Evolutionary conservation across 129 eudicot genomes (phyloP).

Genomic region (Pittosporum tobira): DNA sequence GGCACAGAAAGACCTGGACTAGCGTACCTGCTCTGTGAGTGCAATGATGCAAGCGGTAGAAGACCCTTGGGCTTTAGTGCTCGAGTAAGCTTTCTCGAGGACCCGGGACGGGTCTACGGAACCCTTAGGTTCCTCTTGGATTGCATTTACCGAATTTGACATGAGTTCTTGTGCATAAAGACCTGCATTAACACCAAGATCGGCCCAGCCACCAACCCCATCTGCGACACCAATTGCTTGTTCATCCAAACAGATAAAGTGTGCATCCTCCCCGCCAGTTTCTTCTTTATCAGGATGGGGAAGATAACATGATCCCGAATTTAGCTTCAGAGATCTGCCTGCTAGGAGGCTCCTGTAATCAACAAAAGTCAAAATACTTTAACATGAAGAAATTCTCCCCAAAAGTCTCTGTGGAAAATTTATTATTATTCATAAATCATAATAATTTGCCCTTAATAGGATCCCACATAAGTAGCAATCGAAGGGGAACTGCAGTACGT

Average conservation of each 20-base stretch:
- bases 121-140: constrained; percentile 82
- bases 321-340: constrained; percentile 49
- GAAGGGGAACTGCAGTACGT: too few relatives aligned
- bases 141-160: constrained; percentile 72
- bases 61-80: constrained; percentile 77
- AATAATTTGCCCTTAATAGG: background rate
- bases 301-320: constrained; percentile 82
- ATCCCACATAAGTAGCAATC: too few relatives aligned
- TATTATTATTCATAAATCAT: too few relatives aligned
- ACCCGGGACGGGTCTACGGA: constrained; percentile 85
- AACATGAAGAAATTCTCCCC: background rate
- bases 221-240: constrained; percentile 96
- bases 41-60: constrained; percentile 93
- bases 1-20: background rate
- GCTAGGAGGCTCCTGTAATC: constrained; percentile 34
- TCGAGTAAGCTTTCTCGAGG: constrained; percentile 78
- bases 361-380: constrained; percentile 3
- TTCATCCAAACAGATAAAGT: constrained; percentile 63
- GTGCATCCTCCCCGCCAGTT: constrained; percentile 97
- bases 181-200: constrained; percentile 79
- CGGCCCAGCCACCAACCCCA: constrained; percentile 99
- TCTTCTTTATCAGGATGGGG: constrained; percentile 98
- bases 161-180: constrained; percentile 84
- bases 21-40: constrained; percentile 68
- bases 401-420: background rate